Base-by-base conservation (phyloP, 2,329 filamentous ascomycete genomes). In the Pleoardoris graminearum region DNA sequence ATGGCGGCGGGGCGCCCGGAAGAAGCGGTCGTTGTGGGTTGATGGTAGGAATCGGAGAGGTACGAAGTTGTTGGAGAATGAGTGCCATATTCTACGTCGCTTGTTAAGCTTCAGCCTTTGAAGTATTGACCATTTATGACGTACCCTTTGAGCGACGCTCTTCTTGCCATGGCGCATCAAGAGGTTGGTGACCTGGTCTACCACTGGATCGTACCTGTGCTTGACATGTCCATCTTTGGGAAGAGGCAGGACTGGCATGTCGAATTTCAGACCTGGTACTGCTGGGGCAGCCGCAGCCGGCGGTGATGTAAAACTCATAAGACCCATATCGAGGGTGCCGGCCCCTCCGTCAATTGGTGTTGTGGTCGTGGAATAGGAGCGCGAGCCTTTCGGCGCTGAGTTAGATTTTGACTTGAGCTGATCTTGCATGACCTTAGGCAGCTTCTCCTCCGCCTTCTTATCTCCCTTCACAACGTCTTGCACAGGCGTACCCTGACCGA, bases 81-180 rank as follows among this genome's bases (percentile, higher is more conserved):
- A 85, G 80, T 54, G 87, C 82, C 86, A 97, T 91, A 75, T 96
- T 88, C 89, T 96, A 21, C 25, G 47, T 22, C 17, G 17, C n/a
- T 17, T 25, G 27, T 48, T 33, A 49, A 25, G 19, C 25, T 7
- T 38, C 54, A 16, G 45, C 32, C n/a, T 23, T 10, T 7, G 39
- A 16, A 21, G 23, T 7, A 32, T 17, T 21, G 45, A 30, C 45
- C 47, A 10, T 52, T 60, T 54, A 70, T 41, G 48, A 58, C 84
- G 53, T 81, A 96, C 91, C 78, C 86, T 85, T 75, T 99, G 91
- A n/a, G 94, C 94, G 72, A 84, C 82, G 68, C 88, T 88, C 71
- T 96, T 84, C 79, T 97, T 95, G 63, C 94, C 94, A 75, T 97
- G 84, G 65, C 81, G 80, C 93, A 97, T 99, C 58, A 99, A 76